A percentile compares a stretch with the other conserved stretches of the same genome.
phyloP scores from a whole-genome alignment of 2,329 filamentous ascomycete species.

The Metarhizium guizhouense region DNA sequence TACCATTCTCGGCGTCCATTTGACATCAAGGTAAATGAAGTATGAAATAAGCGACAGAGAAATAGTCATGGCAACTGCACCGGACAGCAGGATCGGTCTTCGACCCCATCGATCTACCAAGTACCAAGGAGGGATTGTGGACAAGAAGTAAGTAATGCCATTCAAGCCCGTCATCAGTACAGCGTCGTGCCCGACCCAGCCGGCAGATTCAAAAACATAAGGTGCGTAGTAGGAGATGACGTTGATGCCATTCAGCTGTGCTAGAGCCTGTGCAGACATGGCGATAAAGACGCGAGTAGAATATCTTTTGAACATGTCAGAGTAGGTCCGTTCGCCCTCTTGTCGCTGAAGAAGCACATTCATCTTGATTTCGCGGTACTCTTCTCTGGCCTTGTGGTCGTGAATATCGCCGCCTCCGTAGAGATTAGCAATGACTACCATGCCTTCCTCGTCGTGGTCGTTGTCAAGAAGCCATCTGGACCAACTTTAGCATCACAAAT shows the following conservation, averaged over 20 bases:
- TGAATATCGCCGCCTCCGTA: constrained; percentile 96
- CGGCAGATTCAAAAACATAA: constrained; percentile 90
- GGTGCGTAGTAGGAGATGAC: constrained; percentile 99
- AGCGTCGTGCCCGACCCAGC: constrained; percentile 85
- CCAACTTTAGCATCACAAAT: constrained; percentile 12
- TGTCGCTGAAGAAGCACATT: constrained; percentile 86
- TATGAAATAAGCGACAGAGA: constrained; percentile 88
- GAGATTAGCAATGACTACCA: constrained; percentile 94
- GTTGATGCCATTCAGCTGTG: constrained; percentile 97
- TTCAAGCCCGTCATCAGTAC: constrained; percentile 98
- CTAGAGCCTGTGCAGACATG: constrained; percentile 94
- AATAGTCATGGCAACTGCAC: constrained; percentile 81
- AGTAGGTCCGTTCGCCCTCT: constrained; percentile 86
- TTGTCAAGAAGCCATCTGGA: constrained; percentile 90
- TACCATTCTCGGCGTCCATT: constrained; percentile 70
- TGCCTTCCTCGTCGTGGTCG: constrained; percentile 95
- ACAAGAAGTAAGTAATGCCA: constrained; percentile 77
- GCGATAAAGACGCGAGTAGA: constrained; percentile 90
- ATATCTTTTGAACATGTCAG: constrained; percentile 92
- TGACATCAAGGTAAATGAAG: constrained; percentile 83
- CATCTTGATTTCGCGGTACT: constrained; percentile 99
- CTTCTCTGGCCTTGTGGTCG: constrained; percentile 82
- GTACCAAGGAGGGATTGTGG: constrained; percentile 95
- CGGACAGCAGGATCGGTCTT: constrained; percentile 79
- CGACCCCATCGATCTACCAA: constrained; percentile 88